Base-by-base conservation (phyloP, 2,329 filamentous ascomycete genomes). In the Colletotrichum salicis region DNA sequence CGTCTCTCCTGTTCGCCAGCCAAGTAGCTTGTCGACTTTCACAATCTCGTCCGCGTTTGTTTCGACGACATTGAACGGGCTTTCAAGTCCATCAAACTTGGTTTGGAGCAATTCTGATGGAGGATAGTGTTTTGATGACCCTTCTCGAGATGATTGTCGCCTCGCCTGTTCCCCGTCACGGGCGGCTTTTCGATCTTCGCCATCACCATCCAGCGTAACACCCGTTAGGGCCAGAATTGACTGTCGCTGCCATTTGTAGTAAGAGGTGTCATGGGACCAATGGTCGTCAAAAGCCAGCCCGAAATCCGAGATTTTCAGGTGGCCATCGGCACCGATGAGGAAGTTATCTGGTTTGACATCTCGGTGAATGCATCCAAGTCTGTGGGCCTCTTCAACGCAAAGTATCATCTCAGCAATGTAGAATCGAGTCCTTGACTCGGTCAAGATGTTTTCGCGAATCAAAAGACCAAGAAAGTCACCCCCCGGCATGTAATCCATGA, bases 311-410 rank as follows among this genome's bases (percentile, higher is more conserved):
- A 98, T 97, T 79, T 97, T 98, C 71, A 98, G 82, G 80, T 99
- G 96, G 0, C 96, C 95, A 22, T 93, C 93, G 0, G 93, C 89
- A 10, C 93, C 94, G 76, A 98, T 95, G 35, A 98, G 87, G 77
- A 99, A 98, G 77, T 99, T 99, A 85, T 98, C 96, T 0, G 96
- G 96, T 81, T 99, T 99, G 79, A 98, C 90, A 81, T 98, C 96
- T 22, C 96, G 92, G 80, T 99, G 96, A 59, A 99, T 97, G 87
- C 95, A 98, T 61, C 89, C 89, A 76, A 98, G 89, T 13, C 90
- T 89, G 84, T 98, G 96, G 0, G 94, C 93, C 80, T 97, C 96
- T 81, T 98, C 95, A 29, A 99, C 92, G 77, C 95, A 97, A 5
- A 98, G 85, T 64, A 98, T 93, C 95, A 98, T 98, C 83, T 99